Base-by-base conservation (phyloP, 225 moss, liverwort and hornwort species). In the Physcomitrellopsis africana region DNA sequence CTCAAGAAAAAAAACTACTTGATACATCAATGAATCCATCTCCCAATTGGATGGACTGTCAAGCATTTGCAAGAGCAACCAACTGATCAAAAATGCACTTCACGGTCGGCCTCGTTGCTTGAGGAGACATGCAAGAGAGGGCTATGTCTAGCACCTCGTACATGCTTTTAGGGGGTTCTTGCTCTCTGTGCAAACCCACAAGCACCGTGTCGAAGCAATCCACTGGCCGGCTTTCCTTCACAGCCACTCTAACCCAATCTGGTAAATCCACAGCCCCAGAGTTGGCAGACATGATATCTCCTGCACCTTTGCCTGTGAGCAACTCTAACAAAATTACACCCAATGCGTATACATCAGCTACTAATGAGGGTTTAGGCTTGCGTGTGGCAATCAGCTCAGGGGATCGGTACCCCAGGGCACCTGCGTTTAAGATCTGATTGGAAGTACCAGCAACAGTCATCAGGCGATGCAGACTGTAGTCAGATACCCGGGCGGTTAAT, bases 381-480 rank as follows among this genome's bases (percentile, higher is more conserved):
- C 88, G 92, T 44, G 88, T 82, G 41, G 77, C 80, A 52, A 89
- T 73, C 29, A 93, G 83, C 60, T 95, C 95, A 57, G 95, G 91
- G 32, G 95, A 91, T 44, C 89, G 85, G 56, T 95, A 95, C 11
- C 95, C 95, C 48, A 91, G 85, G 14, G 93, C 85, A 82, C 91
- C 89, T 27, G 90, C 89, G 63, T 89, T 93, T 48, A 95, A 64
- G 68, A 95, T 89, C 76, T 92, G 91, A 57, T 90, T 95, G 7
- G 86, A 79, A 58, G 93, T 90, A 60, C 95, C 95, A 49, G 89
- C 84, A 56, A 83, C 63, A 10, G 91, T 95, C 91, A 95, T 88
- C 49, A 95, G 85, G 69, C 91, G 91, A 69, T 95, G 92, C 45
- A 95, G 89, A 75, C 95, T 82, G 76, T 87, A 95, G 81, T 95